These are phyloP conservation scores for Coemansia sp. DNA, from an alignment of 192 early-diverging fungal species.

Conservation along the genomic window DNA sequence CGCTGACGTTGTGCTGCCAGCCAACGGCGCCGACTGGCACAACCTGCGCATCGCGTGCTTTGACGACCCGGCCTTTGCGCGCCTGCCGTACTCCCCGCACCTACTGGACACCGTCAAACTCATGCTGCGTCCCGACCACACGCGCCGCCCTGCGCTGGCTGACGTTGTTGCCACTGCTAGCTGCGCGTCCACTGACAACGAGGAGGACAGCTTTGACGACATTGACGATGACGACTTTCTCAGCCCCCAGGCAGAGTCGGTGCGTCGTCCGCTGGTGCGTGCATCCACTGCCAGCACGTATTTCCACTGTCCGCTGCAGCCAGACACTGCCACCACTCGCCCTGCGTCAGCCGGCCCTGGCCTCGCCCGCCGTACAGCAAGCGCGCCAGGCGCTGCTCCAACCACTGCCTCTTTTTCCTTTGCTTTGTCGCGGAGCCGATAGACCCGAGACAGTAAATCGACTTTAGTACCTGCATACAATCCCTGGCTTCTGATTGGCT, in stretches of 20 bases:
- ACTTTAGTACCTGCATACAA: not conserved
- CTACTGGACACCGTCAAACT: constrained; percentile 62
- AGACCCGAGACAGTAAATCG: not conserved
- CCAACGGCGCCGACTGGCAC: constrained; percentile 86
- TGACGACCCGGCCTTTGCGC: constrained; percentile 54
- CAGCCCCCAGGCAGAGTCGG: not conserved
- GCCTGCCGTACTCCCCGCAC: constrained; percentile 46
- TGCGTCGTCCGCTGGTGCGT: constrained; percentile 18
- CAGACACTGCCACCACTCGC: not conserved
- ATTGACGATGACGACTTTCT: not conserved
- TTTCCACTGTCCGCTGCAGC: not conserved
- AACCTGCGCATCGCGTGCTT: constrained; percentile 76
- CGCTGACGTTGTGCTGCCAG: constrained; percentile 82
- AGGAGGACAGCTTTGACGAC: constrained; percentile 18
- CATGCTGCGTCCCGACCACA: constrained; percentile 64
- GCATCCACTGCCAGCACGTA: constrained; percentile 6
- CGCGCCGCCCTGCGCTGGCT: constrained; percentile 55
- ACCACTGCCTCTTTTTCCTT: constrained; percentile 6
- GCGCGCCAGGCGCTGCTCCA: constrained; percentile 31
- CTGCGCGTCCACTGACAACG: constrained; percentile 18
- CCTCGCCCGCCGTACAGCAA: constrained; percentile 26
- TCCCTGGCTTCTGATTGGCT: constrained; percentile 6
- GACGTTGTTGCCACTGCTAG: constrained; percentile 46
- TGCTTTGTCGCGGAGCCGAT: not conserved
- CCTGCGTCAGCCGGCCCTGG: constrained; percentile 12